Conservation (phyloP, 106 monocot genomes). For the Apostasia ramifera region DNA sequence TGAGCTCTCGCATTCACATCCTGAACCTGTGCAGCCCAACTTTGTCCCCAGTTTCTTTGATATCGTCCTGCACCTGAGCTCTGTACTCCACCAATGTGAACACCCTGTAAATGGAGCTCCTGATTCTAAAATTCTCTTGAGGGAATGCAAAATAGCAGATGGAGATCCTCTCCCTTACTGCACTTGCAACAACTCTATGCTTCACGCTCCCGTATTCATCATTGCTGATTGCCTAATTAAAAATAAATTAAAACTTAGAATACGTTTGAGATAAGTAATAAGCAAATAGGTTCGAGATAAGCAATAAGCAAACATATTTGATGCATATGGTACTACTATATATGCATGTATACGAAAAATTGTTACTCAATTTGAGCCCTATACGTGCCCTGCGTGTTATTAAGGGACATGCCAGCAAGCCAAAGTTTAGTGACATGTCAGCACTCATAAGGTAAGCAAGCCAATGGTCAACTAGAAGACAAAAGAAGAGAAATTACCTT, state of each 20-base stretch:
- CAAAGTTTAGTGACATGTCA: no score
- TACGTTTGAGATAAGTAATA: no score
- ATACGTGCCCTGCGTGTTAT: no score
- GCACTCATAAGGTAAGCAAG: no score
- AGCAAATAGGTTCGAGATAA: no score
- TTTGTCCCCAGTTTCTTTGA: constrained; percentile 39
- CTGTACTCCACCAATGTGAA: constrained; percentile 57
- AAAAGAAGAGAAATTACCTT: no score
- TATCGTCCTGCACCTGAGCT: constrained; percentile 51
- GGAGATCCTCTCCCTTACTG: constrained; percentile 41
- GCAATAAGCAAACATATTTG: no score
- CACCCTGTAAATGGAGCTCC: constrained; percentile 36
- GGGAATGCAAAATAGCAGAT: constrained; percentile 74
- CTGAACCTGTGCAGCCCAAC: constrained; percentile 47
- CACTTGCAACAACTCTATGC: constrained; percentile 52
- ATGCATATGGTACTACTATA: no score
- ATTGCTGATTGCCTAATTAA: constrained; percentile 48
- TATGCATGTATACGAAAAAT: no score
- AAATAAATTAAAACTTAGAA: neutral
- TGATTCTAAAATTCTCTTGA: constrained; percentile 25
- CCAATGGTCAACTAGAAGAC: no score
- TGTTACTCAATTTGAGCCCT: no score
- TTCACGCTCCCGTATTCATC: constrained; percentile 50
- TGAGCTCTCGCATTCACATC: neutral
- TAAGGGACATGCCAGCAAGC: no score